Evolutionary conservation across 495 filamentous ascomycete species (phyloP).

Genomic region (Penicillium mononematosum): DNA sequence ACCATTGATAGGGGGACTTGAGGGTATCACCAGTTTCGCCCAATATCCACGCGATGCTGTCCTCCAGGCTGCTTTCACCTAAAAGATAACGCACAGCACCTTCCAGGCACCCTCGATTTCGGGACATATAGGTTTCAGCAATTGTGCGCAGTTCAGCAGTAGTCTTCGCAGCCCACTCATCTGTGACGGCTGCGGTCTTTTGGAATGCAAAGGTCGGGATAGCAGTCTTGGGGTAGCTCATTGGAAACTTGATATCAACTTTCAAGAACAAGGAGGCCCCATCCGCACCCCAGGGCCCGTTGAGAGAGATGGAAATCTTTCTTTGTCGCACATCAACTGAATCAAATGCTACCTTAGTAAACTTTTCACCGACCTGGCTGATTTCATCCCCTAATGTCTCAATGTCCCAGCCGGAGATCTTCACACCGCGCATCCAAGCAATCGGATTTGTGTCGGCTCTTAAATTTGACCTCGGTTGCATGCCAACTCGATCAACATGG

Average conservation of each 20-base stretch:
- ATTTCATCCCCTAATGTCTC: conserved; percentile 88
- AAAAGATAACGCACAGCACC: conserved; percentile 79
- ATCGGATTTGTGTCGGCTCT: conserved; percentile 72
- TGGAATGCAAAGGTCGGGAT: conserved; percentile 69
- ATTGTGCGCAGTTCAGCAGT: conserved; percentile 68
- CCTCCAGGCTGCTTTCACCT: conserved; percentile 75
- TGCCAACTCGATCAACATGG: conserved; percentile 56
- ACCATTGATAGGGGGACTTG: conserved; percentile 52
- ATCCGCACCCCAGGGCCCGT: conserved; percentile 83
- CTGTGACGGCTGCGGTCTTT: conserved; percentile 74
- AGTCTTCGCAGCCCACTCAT: conserved; percentile 63
- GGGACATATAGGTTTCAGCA: conserved; percentile 62
- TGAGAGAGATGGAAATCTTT: conserved; percentile 70
- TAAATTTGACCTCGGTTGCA: conserved; percentile 58
- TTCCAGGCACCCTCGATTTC: conserved; percentile 76
- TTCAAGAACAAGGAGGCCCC: conserved; percentile 71
- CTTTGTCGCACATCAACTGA: conserved; percentile 77
- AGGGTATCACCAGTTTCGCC: conserved; percentile 45
- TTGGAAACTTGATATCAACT: conserved; percentile 75
- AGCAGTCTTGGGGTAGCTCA: conserved; percentile 67
- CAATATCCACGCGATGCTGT: conserved; percentile 67
- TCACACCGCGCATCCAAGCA: conserved; percentile 91
- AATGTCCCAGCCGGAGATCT: conserved; percentile 73
- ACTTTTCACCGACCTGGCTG: conserved; percentile 74
- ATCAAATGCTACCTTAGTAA: conserved; percentile 82